These are phyloP conservation scores for Claviceps digitariae DNA, from an alignment of 2,329 filamentous ascomycete genomes.

Conservation along the genomic window DNA sequence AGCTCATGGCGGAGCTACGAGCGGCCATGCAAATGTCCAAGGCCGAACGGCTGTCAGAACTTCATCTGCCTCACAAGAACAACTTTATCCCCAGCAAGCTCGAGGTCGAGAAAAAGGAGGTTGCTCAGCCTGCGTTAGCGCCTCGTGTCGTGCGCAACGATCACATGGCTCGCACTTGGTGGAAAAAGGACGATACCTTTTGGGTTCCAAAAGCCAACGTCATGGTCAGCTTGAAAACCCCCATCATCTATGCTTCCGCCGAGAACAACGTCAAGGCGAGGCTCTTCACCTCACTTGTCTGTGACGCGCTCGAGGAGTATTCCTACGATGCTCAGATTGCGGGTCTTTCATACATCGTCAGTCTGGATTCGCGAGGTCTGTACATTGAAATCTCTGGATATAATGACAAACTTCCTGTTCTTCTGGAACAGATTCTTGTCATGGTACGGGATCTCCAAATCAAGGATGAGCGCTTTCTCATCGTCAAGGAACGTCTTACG, in stretches of 20 bases:
- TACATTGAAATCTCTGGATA: slow-evolving; percentile 76
- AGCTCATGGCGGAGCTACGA: slow-evolving; percentile 60
- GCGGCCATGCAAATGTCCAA: slow-evolving; percentile 45
- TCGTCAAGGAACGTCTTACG: slow-evolving; percentile 73
- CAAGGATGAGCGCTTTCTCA: slow-evolving; percentile 75
- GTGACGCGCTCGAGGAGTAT: slow-evolving; percentile 82
- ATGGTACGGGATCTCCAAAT: slow-evolving; percentile 77
- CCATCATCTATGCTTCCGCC: slow-evolving; percentile 65
- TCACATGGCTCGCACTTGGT: slow-evolving; percentile 71
- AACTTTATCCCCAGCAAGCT: slow-evolving; percentile 90
- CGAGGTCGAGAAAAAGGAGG: slow-evolving; percentile 87
- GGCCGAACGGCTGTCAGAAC: slow-evolving; percentile 47
- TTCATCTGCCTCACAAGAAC: slow-evolving; percentile 85
- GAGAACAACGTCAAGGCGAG: slow-evolving; percentile 65
- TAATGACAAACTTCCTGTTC: slow-evolving; percentile 87
- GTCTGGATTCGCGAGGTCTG: slow-evolving; percentile 57
- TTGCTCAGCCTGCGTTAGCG: slow-evolving; percentile 57
- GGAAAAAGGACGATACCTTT: slow-evolving; percentile 96
- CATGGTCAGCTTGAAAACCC: slow-evolving; percentile 65
- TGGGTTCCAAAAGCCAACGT: slow-evolving; percentile 95
- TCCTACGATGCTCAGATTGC: slow-evolving; percentile 93
- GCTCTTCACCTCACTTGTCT: slow-evolving; percentile 73
- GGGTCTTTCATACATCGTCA: slow-evolving; percentile 72
- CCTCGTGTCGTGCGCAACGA: slow-evolving; percentile 83
- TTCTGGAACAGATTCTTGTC: slow-evolving; percentile 76